These are phyloP conservation scores for Vaucheria bursata DNA, from an alignment of 352 stramenopile genomes.

Conservation along the genomic window DNA sequence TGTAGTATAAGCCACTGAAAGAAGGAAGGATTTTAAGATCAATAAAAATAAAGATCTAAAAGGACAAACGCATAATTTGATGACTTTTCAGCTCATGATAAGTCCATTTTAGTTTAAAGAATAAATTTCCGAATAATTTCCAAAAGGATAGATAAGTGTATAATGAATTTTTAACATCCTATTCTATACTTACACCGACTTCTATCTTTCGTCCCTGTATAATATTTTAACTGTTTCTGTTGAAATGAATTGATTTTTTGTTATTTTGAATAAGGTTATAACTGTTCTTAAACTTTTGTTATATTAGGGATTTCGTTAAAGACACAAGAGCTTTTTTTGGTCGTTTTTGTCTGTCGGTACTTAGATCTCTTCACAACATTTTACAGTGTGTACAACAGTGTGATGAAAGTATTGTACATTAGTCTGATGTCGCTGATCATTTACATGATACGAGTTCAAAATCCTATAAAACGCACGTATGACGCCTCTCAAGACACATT, in stretches of 20 bases:
- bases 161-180: not conserved
- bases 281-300: not conserved
- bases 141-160: not conserved
- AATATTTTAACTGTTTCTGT: not conserved
- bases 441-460: conserved; percentile 91
- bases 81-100: no score
- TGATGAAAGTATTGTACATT: conserved; percentile 98
- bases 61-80: no score
- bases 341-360: conserved; percentile 97
- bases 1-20: no score
- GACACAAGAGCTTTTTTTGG: conserved; percentile 97
- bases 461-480: conserved; percentile 85
- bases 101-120: not conserved
- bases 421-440: conserved; percentile 88
- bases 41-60: no score
- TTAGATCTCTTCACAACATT: conserved; percentile 89
- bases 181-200: not conserved
- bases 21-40: no score
- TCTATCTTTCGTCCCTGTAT: not conserved
- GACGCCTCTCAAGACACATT: conserved; percentile 97
- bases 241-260: conserved; percentile 1
- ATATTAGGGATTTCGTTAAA: conserved; percentile 88
- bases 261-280: no score
- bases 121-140: not conserved
- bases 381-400: conserved; percentile 91